These are phyloP conservation scores for Pleodorina starrii DNA, from an alignment of 139 green algal genomes.

Conservation along the genomic window DNA sequence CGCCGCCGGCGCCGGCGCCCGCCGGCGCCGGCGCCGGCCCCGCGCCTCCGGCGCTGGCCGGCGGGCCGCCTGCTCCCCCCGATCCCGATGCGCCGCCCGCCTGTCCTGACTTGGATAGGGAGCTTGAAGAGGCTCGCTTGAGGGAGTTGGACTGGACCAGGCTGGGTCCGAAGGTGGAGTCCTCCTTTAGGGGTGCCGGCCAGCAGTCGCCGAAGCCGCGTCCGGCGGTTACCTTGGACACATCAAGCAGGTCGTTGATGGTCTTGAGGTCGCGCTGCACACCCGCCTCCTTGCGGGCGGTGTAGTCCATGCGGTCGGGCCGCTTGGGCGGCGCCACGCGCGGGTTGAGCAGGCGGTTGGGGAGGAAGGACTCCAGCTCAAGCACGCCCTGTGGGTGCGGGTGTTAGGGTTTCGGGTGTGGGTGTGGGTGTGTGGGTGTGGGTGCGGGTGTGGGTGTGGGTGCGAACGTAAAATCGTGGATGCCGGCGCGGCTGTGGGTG, in stretches of 20 bases:
- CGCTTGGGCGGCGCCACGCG: slow-evolving; percentile 41
- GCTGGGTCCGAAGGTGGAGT: background rate
- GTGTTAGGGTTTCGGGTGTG: no score
- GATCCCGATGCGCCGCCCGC: background rate
- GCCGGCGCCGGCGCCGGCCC: background rate
- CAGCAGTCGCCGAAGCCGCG: slow-evolving; percentile 76
- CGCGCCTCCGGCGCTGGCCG: background rate
- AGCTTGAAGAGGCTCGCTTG: slow-evolving; percentile 6
- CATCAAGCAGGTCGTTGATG: slow-evolving; percentile 75
- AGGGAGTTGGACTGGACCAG: background rate
- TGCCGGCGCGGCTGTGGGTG: no score
- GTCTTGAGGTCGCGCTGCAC: slow-evolving; percentile 70
- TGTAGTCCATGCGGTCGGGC: slow-evolving; percentile 66
- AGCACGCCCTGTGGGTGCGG: slow-evolving; percentile 52
- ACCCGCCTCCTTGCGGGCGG: slow-evolving; percentile 63
- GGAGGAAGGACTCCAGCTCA: slow-evolving; percentile 72
- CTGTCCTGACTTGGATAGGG: background rate
- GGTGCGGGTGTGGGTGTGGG: no score
- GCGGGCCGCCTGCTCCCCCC: no score
- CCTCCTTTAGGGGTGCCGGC: slow-evolving; percentile 65
- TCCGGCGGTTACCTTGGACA: slow-evolving; percentile 59
- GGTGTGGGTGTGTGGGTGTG: no score
- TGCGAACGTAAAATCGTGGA: no score
- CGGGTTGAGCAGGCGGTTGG: slow-evolving; percentile 57
- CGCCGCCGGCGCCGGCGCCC: no score